Conservation (phyloP, 192 early-diverging fungal genomes). For the Pilaira anomala region DNA sequence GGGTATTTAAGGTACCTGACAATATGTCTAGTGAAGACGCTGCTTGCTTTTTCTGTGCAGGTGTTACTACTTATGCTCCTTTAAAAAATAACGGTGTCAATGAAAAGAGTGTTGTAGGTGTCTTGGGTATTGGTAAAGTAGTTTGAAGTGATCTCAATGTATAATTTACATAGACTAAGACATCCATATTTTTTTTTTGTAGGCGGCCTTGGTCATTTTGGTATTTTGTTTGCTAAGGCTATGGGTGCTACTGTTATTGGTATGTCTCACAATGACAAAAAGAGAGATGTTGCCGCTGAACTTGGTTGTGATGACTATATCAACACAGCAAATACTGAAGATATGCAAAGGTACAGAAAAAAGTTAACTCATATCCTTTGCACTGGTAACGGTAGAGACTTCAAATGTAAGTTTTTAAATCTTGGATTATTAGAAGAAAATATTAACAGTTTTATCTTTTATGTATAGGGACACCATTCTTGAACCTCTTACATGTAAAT, state of each 20-base stretch:
- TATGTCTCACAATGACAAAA: conserved; percentile 50
- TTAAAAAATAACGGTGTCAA: conserved; percentile 42
- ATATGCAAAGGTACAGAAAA: not conserved
- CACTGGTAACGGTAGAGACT: conserved; percentile 5
- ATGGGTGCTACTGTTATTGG: conserved; percentile 50
- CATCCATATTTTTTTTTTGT: conserved; percentile 29
- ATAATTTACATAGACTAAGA: no score
- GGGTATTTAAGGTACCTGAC: conserved; percentile 59
- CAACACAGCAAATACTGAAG: conserved; percentile 3
- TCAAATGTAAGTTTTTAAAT: not conserved
- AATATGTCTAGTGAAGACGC: conserved; percentile 53
- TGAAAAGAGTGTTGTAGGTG: conserved; percentile 46
- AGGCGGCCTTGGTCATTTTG: conserved; percentile 60
- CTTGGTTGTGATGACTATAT: conserved; percentile 47
- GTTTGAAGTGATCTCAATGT: no score
- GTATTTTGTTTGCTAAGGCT: conserved; percentile 47
- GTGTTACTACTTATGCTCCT: conserved; percentile 48
- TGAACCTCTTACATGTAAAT: conserved; percentile 14
- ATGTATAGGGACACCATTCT: not conserved
- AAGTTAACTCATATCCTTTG: conserved; percentile 25
- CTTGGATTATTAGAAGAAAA: not conserved
- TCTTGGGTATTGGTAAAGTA: conserved; percentile 62
- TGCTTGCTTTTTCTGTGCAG: conserved; percentile 78
- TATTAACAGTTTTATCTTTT: not conserved
- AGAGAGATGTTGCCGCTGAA: conserved; percentile 51